Evolutionary conservation across 1,284 basidiomycete species (phyloP).

Genomic region (Rhizoctonia solani): DNA sequence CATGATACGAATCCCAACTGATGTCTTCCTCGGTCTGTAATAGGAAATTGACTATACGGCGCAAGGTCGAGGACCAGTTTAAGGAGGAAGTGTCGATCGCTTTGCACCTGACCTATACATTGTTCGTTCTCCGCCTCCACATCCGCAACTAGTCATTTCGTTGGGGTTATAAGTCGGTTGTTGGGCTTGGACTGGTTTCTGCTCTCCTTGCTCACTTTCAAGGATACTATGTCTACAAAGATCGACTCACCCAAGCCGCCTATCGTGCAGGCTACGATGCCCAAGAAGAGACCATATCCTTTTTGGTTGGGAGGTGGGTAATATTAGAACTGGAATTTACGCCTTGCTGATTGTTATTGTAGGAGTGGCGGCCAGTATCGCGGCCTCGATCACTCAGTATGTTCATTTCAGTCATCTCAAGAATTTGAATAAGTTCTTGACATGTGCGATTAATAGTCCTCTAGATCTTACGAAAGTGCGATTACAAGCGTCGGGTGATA

Average conservation of each 20-base stretch:
- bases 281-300: conserved; percentile 71
- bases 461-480: conserved; percentile 88
- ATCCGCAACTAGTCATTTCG: neutral
- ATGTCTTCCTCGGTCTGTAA: neutral
- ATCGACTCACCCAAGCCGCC: conserved; percentile 1
- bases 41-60: conserved; percentile 14
- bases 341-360: conserved; percentile 1
- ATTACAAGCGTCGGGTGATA: conserved; percentile 84
- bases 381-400: conserved; percentile 79
- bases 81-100: neutral
- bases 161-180: neutral
- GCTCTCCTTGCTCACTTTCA: neutral
- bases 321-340: neutral
- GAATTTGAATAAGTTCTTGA: neutral
- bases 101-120: conserved; percentile 18
- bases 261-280: conserved; percentile 5
- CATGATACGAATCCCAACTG: neutral
- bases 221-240: neutral
- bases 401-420: conserved; percentile 37
- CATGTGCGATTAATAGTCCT: conserved; percentile 52
- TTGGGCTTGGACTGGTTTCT: neutral
- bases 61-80: conserved; percentile 12
- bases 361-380: conserved; percentile 79
- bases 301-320: conserved; percentile 78
- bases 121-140: conserved; percentile 25